Evolutionary conservation across 306 rosid genomes (phyloP), one percentile per base, ranked within the genome.

Genomic region (Erythrophleum fordii): DNA sequence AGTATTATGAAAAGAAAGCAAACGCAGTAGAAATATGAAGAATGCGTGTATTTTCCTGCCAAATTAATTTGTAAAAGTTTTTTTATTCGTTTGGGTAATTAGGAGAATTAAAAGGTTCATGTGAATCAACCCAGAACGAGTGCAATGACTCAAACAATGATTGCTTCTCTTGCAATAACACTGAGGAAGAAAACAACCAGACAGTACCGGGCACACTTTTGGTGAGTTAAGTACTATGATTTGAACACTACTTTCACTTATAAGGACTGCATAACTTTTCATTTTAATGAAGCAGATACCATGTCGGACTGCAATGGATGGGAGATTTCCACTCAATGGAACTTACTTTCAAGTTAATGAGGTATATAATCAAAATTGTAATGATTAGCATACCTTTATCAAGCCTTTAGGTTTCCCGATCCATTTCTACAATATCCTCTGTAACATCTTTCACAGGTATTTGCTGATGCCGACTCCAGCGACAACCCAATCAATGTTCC

Each of bases 331-430:
- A 8, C 77, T 93, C 1, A 93, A 93, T 4, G 97, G 95, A 73
- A 91, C 98, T 39, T 93, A 93, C 49, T 91, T 93, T 76, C 97
- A 93, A 86, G 83, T 85, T n/a, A 93, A 91, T 18, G 95, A 93
- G 92, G 98, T 93, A 29, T 83, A 22, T 52, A 44, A 44, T 6
- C 59, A 16, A 52, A 37, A 29, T 35, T 14, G 16, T 25, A 48
- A 39, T 18, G 2, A n/a, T 23, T 26, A 62, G 35, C 42, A 11
- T 16, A 42, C 1, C 14, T 75, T 7, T 18, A 49, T 23, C 8
- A 6, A 26, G 7, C 1, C 52, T 59, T 11, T 4, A 26, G 14
- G 14, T 26, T 23, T 68, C 0, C 1, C 22, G 28, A 25, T 58
- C 64, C 11, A 26, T 5, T 13, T n/a, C 39, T 53, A 20, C 68